Conservation (phyloP, 371 early-diverging fungal species). For the Homolaphlyctis polyrhiza region DNA sequence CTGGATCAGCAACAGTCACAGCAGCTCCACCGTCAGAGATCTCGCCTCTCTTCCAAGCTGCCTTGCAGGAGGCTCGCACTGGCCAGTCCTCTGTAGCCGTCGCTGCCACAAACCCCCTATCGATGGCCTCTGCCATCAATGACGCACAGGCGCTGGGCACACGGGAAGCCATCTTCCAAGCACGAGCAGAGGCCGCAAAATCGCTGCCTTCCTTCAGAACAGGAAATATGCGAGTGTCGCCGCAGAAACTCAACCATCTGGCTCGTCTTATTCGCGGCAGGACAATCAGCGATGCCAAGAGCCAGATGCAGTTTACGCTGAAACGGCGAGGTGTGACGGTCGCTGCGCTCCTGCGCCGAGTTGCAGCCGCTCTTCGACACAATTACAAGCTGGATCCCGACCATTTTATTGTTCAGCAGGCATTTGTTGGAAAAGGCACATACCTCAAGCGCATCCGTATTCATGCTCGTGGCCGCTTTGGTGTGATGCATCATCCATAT, state of each 20-base stretch:
- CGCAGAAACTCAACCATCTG: slow-evolving; percentile 78
- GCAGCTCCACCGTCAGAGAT: slow-evolving; percentile 5
- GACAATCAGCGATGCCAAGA: slow-evolving; percentile 72
- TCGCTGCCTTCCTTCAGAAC: slow-evolving; percentile 25
- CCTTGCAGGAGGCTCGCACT: slow-evolving; percentile 9
- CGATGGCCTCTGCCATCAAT: not conserved
- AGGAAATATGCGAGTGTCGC: slow-evolving; percentile 34
- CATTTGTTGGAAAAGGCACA: slow-evolving; percentile 87
- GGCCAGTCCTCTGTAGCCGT: not conserved
- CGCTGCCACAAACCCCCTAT: not conserved
- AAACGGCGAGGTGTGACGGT: slow-evolving; percentile 66
- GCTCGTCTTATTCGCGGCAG: slow-evolving; percentile 80
- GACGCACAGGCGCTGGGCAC: not conserved
- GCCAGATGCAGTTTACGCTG: slow-evolving; percentile 80
- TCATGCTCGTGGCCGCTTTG: slow-evolving; percentile 80
- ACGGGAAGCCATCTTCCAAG: not conserved
- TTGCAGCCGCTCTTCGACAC: slow-evolving; percentile 11
- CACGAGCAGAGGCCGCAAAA: slow-evolving; percentile 4
- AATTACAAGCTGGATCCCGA: slow-evolving; percentile 18
- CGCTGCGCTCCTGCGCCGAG: slow-evolving; percentile 21
- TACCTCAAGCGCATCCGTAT: slow-evolving; percentile 62
- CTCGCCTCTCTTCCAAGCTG: slow-evolving; percentile 21
- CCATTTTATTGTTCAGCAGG: slow-evolving; percentile 49
- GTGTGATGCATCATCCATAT: slow-evolving; percentile 69
- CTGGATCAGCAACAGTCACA: no score